phyloP scores from a whole-genome alignment of 148 eudicot species.

The Heliosperma pusillum region DNA sequence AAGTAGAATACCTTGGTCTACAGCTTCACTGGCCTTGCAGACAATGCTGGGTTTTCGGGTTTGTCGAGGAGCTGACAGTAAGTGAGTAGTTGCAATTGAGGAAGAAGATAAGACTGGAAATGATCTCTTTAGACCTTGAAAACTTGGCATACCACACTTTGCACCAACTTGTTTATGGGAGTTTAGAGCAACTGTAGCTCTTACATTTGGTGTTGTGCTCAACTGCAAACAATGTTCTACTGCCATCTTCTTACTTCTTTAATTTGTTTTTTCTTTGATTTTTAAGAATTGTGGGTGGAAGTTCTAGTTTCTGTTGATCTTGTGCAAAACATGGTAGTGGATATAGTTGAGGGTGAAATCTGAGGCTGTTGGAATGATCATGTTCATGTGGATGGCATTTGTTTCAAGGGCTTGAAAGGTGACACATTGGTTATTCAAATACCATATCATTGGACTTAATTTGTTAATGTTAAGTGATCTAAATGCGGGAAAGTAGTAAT shows the following conservation, averaged over 20 bases:
- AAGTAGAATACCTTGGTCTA: conserved; percentile 37
- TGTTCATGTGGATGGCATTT: conserved; percentile 32
- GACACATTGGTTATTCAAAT: conserved; percentile 11
- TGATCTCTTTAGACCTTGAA: conserved; percentile 25
- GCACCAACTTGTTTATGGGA: conserved; percentile 12
- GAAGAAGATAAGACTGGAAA: conserved; percentile 23
- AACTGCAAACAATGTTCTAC: conserved; percentile 29
- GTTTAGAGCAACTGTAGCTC: conserved; percentile 22
- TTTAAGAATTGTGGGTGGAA: neutral
- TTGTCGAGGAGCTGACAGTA: conserved; percentile 12
- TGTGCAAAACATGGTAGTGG: conserved; percentile 11
- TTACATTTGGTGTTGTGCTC: conserved; percentile 30
- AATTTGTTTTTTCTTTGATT: neutral
- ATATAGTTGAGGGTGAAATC: conserved; percentile 18
- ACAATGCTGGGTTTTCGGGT: conserved; percentile 32
- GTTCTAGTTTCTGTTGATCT: neutral
- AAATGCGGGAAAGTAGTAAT: too few species aligned
- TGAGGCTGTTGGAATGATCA: conserved; percentile 31
- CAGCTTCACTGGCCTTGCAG: conserved; percentile 53
- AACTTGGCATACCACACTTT: conserved; percentile 22
- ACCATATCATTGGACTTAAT: conserved; percentile 2
- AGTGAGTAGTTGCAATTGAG: conserved; percentile 19
- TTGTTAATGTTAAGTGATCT: neutral
- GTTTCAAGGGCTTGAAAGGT: conserved; percentile 1
- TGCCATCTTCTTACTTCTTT: conserved; percentile 23